Base-by-base conservation (phyloP, 179 eudicot species). In the Heliamphora pulchella region DNA sequence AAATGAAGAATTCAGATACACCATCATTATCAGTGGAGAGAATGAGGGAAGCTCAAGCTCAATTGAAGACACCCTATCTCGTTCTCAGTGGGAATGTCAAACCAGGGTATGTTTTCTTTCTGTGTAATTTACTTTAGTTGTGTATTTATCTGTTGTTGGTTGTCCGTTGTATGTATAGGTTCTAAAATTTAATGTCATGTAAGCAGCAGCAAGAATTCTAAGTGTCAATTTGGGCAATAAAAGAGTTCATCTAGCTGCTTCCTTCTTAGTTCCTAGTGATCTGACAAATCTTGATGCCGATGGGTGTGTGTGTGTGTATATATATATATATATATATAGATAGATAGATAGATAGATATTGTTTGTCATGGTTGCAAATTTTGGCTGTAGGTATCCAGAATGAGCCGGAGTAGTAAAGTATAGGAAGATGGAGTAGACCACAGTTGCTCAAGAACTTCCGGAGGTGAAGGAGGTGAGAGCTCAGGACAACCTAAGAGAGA, bases 1-100 rank as follows among this genome's bases (percentile, higher is more conserved):
- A 89, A 83, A 92, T 93, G 97, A 92, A 86, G 64, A 89, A 91
- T 78, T 83, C 96, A 13, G 94, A 91, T 84, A 91, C 91, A 17
- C 92, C 97, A 61, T 90, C 98, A 22, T 85, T 81, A 77, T 93
- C 98, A 46, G 94, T 92, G 77, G 93, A 89, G 83, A 92, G 97
- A 83, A 95, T 95, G 98, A 87, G 89, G 86, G 96, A 95, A 76
- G 90, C 97, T 57, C 98, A 91, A 83, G 89, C 91, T 75, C 88
- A 82, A 75, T 17, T 87, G 75, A 87, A 89, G 87, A 85, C 91
- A 39, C 98, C 98, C 4, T 93, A 92, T 87, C 91, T 93, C 85
- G 91, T 91, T 74, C 89, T 95, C 13, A 93, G 98, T 78, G 99
- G 99, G 67, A 71, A 95, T 87, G 93, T 93, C 55, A 94, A 87